Evolutionary conservation across 2,329 filamentous ascomycete species (phyloP), one percentile per base, ranked within the genome.

Genomic region (Botrytis elliptica): DNA sequence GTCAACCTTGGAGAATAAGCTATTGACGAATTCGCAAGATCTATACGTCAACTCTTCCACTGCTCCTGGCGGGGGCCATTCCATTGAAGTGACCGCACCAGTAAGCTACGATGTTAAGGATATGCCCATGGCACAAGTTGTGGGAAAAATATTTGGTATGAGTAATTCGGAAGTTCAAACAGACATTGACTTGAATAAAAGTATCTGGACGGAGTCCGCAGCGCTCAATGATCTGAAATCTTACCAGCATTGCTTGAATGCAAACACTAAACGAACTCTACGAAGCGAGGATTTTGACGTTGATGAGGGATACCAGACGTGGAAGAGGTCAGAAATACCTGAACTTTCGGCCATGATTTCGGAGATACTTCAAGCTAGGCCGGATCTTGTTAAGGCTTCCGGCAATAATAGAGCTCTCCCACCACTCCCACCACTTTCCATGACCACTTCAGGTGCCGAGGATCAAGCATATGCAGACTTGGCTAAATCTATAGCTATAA

Each of bases 271-370:
- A 72, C 77, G 89, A 74, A 95, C 95, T 0, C 83, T 99, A 67
- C 90, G 91, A 73, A 91, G 88, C 77, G 90, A 94, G 66, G 95
- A 99, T 82, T 99, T 99, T 82, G 94, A 97, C 75, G 84, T 92
- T 29, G 94, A 97, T 73, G 94, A 97, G 75, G 91, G 92, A 4
- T 99, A 95, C 81, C 90, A 95, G 76, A 86, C 89, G 62, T 99
- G 96, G 96, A 97, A 94, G 82, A 95, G 93, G 81, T 89, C 90
- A n/a, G 96, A 99, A 82, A 88, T 89, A 4, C 92, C 92, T 20
- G 93, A 97, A 78, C 85, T 99, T 60, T 96, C 94, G 9, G 93
- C 96, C 78, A 94, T 98, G 90, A 96, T 99, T 87, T 87, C 97
- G 78, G 93, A 95, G 55, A 93, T 99, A 76, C 85, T 98, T 59